These are phyloP conservation scores for Malassezia furfur DNA, from an alignment of 1,284 basidiomycete species.

Conservation along the genomic window DNA sequence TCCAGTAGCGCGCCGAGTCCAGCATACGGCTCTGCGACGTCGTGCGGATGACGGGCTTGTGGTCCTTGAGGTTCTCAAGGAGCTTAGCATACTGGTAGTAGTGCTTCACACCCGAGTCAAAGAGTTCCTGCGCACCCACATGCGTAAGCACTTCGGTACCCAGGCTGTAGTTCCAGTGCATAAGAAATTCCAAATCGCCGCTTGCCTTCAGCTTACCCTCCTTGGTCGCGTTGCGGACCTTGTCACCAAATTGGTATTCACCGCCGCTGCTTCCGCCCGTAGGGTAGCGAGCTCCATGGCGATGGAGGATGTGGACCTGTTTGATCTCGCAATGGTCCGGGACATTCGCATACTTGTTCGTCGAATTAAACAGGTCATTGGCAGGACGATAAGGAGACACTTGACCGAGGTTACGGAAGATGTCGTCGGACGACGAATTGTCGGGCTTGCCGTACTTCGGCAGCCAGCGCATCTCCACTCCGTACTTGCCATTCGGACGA, in stretches of 20 bases:
- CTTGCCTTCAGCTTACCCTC: conserved; percentile 44
- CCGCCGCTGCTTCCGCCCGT: conserved; percentile 16
- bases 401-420: conserved; percentile 30
- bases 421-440: conserved; percentile 19
- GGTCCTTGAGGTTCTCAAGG: conserved; percentile 23
- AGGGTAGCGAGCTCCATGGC: conserved; percentile 43
- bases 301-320: conserved; percentile 42
- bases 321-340: conserved; percentile 24
- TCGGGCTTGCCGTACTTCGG: conserved; percentile 18
- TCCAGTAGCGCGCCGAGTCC: conserved; percentile 67
- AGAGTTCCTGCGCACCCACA: conserved; percentile 66
- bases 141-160: conserved; percentile 66
- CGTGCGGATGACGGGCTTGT: conserved; percentile 39
- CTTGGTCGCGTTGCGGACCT: conserved; percentile 1
- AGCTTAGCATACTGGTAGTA: conserved; percentile 45
- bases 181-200: conserved; percentile 63
- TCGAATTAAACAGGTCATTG: conserved; percentile 13
- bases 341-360: conserved; percentile 10
- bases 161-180: conserved; percentile 55
- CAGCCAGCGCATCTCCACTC: conserved; percentile 24
- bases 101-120: conserved; percentile 39
- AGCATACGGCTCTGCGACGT: conserved; percentile 62
- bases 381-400: conserved; percentile 8
- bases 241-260: not conserved
- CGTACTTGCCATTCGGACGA: conserved; percentile 3